Conservation (phyloP, 2,329 filamentous ascomycete species). For the Phyllosticta paracitricarpa region DNA sequence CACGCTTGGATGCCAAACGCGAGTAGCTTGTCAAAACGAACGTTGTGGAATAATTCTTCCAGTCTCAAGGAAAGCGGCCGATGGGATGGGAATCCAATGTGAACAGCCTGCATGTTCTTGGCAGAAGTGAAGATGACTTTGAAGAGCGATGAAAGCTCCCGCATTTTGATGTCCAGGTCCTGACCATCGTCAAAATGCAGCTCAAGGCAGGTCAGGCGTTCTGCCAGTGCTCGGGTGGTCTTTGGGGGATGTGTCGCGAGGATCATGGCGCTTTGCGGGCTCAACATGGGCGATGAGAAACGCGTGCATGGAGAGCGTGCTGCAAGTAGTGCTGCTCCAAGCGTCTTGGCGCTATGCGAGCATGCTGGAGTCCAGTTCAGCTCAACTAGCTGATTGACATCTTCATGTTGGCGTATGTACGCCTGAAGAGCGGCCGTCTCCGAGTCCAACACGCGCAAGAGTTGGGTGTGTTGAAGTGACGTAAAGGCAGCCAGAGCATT, state of each 20-base stretch:
- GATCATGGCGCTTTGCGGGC: conserved; percentile 46
- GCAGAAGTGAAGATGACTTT: conserved; percentile 48
- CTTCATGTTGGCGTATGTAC: conserved; percentile 40
- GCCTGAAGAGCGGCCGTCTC: conserved; percentile 46
- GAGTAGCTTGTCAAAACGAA: conserved; percentile 50
- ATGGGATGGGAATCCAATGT: conserved; percentile 53
- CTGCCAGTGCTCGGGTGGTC: conserved; percentile 42
- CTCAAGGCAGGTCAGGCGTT: conserved; percentile 51
- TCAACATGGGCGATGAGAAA: conserved; percentile 54
- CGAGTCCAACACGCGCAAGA: conserved; percentile 52
- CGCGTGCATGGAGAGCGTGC: conserved; percentile 48
- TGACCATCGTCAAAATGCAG: conserved; percentile 51
- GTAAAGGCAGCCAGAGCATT: conserved; percentile 49
- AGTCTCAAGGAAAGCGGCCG: conserved; percentile 47
- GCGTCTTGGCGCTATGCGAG: conserved; percentile 49
- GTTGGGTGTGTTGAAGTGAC: conserved; percentile 53
- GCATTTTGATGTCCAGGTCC: conserved; percentile 49
- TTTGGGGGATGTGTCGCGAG: conserved; percentile 39
- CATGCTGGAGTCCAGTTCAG: conserved; percentile 55
- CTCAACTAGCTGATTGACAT: conserved; percentile 37
- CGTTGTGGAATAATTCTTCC: conserved; percentile 52
- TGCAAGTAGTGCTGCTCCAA: conserved; percentile 47
- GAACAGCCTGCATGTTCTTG: conserved; percentile 50
- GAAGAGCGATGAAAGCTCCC: conserved; percentile 48
- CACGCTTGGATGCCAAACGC: conserved; percentile 58